These are phyloP conservation scores for Auriscalpium microsporum DNA, from an alignment of 768 basidiomycete species.

Conservation along the genomic window DNA sequence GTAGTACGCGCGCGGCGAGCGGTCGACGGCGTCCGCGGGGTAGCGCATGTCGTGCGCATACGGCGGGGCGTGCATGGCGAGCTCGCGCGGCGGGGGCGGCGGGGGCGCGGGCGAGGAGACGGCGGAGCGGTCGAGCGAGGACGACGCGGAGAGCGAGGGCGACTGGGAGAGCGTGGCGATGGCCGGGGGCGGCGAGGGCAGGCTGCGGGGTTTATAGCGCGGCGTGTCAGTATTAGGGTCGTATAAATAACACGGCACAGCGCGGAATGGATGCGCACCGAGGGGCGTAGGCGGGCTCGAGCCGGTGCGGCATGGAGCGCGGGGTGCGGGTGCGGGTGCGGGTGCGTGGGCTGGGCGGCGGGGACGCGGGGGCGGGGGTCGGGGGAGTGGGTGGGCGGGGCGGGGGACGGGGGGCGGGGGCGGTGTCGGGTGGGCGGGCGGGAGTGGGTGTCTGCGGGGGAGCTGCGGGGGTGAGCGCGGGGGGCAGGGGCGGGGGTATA, in stretches of 20 bases:
- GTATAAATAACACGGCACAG: conserved; percentile 13
- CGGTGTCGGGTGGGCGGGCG: no score
- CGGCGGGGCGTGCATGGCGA: conserved; percentile 27
- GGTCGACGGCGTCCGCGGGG: conserved; percentile 8
- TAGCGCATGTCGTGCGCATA: conserved; percentile 24
- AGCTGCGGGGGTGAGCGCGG: no score
- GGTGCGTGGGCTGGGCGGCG: not conserved
- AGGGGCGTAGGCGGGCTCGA: conserved; percentile 26
- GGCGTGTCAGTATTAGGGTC: not conserved
- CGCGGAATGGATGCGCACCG: conserved; percentile 19
- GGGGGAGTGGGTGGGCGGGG: no score
- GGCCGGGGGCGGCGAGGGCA: conserved; percentile 25
- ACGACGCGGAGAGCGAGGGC: conserved; percentile 50
- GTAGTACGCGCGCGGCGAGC: conserved; percentile 7
- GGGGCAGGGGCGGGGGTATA: no score
- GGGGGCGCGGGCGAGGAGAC: conserved; percentile 48
- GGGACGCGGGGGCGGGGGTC: not conserved
- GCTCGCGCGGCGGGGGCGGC: conserved; percentile 32
- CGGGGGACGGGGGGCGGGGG: not conserved
- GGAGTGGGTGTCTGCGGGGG: no score
- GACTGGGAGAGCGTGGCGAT: conserved; percentile 48
- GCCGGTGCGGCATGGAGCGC: conserved; percentile 41
- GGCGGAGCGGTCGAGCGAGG: conserved; percentile 51
- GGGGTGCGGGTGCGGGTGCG: not conserved
- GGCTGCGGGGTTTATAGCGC: no score